Evolutionary conservation across 371 early-diverging fungal species (phyloP), one percentile per base, ranked within the genome.

Genomic region (Rhizopus microsporus): DNA sequence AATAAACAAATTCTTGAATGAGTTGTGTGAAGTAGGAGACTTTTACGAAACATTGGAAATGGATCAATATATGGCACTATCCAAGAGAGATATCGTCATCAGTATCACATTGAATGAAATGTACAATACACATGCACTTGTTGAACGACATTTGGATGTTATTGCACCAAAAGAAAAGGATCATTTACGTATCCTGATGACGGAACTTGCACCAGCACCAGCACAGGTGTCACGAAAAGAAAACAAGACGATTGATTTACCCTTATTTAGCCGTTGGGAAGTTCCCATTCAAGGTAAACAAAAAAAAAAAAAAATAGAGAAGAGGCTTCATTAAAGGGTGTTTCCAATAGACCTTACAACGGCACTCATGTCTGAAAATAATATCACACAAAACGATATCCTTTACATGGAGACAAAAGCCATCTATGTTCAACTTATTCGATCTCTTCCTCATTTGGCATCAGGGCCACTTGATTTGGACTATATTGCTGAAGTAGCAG

Each of bases 361-460:
- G 7, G 84, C 60, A 7, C 57, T 72, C 45, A 86, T 91, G 67
- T 88, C 91, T 7, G 93, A 94, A 68, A 90, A 88, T 56, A 90
- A 90, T 53, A 83, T 95, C 42, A 93, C 95, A 23, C 90, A 93
- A 67, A 90, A 89, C 59, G 97, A 97, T 58, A 90, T 95, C 52
- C 78, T 95, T 69, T 97, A 94, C 65, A 93, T 95, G 87, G 96
- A 96, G 69, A 90, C 96, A 29, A 96, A 96, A 65, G 89, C 96
- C 1, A 85, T 94, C 8, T 88, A 93, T 70, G 95, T 97, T 4
- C 96, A 96, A 67, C 77, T 97, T 30, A 83, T 97, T 30, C 94
- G 97, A 63, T 85, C 88, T 8, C 75, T 90, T 57, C 89, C 92
- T 38, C 87, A 86, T 39, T 57, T 86, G 13, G 72, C 82, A 6